These are phyloP conservation scores for Aegilops sharonensis DNA, from an alignment of 176 grass and related monocot species.

Conservation along the genomic window DNA sequence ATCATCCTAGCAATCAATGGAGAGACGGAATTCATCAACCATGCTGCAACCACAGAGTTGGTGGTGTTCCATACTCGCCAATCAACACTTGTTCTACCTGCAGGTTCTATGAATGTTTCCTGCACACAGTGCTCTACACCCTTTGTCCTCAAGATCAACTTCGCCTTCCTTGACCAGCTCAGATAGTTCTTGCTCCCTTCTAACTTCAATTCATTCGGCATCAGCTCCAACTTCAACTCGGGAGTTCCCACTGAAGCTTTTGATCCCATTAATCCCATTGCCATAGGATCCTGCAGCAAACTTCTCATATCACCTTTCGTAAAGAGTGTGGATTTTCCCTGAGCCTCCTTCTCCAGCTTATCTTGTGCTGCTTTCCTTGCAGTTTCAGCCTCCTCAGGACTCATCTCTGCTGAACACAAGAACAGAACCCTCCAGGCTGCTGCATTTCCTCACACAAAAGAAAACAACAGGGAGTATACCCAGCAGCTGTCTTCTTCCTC, in stretches of 20 bases:
- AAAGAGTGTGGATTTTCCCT: not conserved
- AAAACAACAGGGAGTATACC: no score
- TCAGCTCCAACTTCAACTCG: not conserved
- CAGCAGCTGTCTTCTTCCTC: no score
- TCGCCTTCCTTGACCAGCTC: not conserved
- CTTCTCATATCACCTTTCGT: not conserved
- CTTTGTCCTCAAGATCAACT: not conserved
- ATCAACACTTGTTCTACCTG: not conserved
- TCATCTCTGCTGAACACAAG: not conserved
- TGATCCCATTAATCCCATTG: not conserved
- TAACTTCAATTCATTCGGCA: not conserved
- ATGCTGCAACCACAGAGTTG: no score
- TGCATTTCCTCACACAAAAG: no score
- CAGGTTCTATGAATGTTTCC: not conserved
- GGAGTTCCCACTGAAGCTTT: not conserved
- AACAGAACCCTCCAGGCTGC: no score
- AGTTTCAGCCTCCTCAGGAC: not conserved
- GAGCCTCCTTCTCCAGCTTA: not conserved
- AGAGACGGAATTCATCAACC: not conserved
- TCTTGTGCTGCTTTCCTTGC: not conserved
- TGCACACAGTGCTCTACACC: not conserved
- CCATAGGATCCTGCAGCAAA: not conserved
- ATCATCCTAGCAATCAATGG: not conserved
- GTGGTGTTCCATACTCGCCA: not conserved
- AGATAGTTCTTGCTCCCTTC: not conserved